phyloP scores from a whole-genome alignment of 164 flowering plant species.

The Malania oleifera region DNA sequence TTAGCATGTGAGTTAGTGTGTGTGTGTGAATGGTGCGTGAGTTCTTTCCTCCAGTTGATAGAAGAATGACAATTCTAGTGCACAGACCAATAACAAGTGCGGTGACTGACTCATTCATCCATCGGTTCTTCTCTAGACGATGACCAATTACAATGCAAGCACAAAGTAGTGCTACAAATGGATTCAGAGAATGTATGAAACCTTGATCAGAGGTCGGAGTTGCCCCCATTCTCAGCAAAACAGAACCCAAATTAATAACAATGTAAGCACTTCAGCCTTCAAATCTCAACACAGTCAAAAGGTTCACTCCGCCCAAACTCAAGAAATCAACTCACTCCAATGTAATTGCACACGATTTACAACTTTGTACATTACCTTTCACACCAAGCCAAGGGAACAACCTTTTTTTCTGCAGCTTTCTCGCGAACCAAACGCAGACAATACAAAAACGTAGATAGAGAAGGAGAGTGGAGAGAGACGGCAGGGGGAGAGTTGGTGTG shows the following conservation, averaged over 20 bases:
- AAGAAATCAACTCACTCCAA: no score
- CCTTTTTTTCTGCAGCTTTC: no score
- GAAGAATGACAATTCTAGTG: constrained; percentile 29
- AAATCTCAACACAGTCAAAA: not conserved
- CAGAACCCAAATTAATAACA: constrained; percentile 5
- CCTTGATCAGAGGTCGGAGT: constrained; percentile 9
- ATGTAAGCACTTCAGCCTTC: constrained; percentile 6
- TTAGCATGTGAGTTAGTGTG: no score
- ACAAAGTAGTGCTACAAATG: constrained; percentile 25
- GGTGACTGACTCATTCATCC: constrained; percentile 28
- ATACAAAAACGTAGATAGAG: no score
- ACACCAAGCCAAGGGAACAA: no score
- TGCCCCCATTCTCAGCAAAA: constrained; percentile 7
- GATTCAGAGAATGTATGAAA: constrained; percentile 9
- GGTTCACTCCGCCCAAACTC: not conserved
- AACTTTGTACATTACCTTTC: not conserved
- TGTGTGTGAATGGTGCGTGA: no score
- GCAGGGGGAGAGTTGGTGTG: no score
- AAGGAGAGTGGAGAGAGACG: no score
- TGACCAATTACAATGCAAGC: constrained; percentile 29
- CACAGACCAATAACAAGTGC: constrained; percentile 31
- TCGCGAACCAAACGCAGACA: no score
- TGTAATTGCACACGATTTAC: no score
- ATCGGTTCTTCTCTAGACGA: constrained; percentile 23
- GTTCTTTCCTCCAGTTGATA: constrained; percentile 26